Base-by-base conservation (phyloP, 164 flowering plant species). In the Sedum album region DNA sequence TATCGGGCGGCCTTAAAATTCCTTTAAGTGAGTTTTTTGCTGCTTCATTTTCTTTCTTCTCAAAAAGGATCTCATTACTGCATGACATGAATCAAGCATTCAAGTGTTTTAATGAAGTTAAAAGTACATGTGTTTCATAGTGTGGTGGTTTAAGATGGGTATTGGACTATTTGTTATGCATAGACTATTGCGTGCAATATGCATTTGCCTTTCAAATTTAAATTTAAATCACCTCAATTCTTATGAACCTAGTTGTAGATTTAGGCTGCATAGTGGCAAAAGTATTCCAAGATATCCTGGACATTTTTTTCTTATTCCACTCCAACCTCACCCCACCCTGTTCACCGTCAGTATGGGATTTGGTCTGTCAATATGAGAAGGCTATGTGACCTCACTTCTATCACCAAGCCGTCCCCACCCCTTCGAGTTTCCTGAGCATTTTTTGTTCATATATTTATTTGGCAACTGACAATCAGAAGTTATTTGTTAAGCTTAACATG, bases 1-100 rank as follows among this genome's bases (percentile, higher is more conserved):
- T 86, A 65, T 49, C 84, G 69, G 73, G 72, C 77, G 97, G 98
- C 51, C 70, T 93, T 21, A 85, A 55, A 71, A 42, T 93, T 76
- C 98, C 98, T 35, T 84, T 91, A n/a, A 74, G 98, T 91, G 81
- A 0, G 48, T 44, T 5, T 13, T 28, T 26, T 57, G 20, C 10
- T 57, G 62, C 33, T 57, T 57, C 33, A 35, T 3, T 11, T 57
- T 57, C 13, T 57, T 9, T 9, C 61, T 26, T 57, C 33, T 30
- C 13, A 13, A 21, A 55, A 23, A 25, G 15, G 1, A 44, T 44
- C n/a, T 11, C 48, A 44, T 41, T 41, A 41, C 0, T 44, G 13
- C 42, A 39, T 39, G 42, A 10, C 42, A 39, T 8, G 13, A 39
- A 39, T 14, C 42, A 1, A 39, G 13, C 6, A 39, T 0, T 8